phyloP scores from a whole-genome alignment of 1,139 yeast genomes.

The Candida gigantensis region DNA sequence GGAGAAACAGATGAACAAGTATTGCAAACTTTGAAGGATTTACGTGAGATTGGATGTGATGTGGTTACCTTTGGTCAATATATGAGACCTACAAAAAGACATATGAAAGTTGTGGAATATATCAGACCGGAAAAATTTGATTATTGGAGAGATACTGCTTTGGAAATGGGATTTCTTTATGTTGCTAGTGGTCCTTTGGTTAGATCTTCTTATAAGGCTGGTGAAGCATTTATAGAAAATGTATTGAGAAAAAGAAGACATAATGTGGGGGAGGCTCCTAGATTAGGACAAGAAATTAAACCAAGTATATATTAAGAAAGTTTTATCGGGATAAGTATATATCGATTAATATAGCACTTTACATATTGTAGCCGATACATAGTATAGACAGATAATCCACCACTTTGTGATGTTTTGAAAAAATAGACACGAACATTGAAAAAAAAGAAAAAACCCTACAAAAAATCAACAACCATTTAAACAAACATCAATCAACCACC shows the following conservation, averaged over 20 bases:
- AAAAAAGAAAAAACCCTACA: too few species aligned
- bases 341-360: too few species aligned
- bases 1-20: slow-evolving; percentile 95
- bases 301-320: slow-evolving; percentile 18
- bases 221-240: slow-evolving; percentile 96
- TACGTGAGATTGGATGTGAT: slow-evolving; percentile 78
- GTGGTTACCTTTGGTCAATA: slow-evolving; percentile 98
- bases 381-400: too few species aligned
- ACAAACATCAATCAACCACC: too few species aligned
- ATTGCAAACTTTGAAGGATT: slow-evolving; percentile 68
- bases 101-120: slow-evolving; percentile 96
- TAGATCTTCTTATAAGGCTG: slow-evolving; percentile 96
- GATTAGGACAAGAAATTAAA: slow-evolving; percentile 29
- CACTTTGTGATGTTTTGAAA: too few species aligned
- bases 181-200: slow-evolving; percentile 98
- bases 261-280: slow-evolving; percentile 48
- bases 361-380: too few species aligned
- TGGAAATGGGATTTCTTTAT: slow-evolving; percentile 88
- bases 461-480: too few species aligned
- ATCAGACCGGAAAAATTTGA: slow-evolving; percentile 94
- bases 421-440: too few species aligned
- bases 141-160: slow-evolving; percentile 85
- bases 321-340: too few species aligned
- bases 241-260: slow-evolving; percentile 76
- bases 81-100: slow-evolving; percentile 98